Conservation (phyloP, 2,329 filamentous ascomycete species). For the Colletotrichum salicis region DNA sequence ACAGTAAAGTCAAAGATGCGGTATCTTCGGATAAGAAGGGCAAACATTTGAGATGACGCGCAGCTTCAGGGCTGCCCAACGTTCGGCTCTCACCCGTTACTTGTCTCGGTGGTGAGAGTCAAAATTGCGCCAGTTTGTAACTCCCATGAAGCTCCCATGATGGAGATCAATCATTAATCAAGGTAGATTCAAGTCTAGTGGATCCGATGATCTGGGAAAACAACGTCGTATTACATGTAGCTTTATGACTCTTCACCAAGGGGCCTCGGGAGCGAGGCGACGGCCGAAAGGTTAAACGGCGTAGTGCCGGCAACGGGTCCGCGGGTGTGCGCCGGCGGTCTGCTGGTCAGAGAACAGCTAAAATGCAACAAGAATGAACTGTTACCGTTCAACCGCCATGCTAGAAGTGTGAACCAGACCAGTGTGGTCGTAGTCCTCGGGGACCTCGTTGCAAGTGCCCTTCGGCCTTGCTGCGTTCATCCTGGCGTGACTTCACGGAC, state of each 20-base stretch:
- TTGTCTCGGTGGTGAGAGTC: background rate
- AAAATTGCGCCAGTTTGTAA: background rate
- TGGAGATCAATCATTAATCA: background rate
- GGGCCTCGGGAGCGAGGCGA: background rate
- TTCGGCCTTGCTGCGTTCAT: background rate
- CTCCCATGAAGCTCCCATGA: background rate
- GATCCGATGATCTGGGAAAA: background rate
- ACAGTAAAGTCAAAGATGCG: background rate
- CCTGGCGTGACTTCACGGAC: conserved; percentile 11
- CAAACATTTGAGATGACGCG: conserved; percentile 21
- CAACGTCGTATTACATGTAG: background rate
- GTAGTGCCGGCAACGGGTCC: conserved; percentile 5
- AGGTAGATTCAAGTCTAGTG: background rate
- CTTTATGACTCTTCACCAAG: background rate
- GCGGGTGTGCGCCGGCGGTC: background rate
- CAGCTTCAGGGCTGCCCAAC: background rate
- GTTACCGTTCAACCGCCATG: background rate
- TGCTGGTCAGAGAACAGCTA: background rate
- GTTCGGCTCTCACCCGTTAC: background rate
- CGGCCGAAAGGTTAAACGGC: background rate
- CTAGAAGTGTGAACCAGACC: background rate
- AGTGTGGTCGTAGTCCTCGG: conserved; percentile 7
- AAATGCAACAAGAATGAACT: background rate
- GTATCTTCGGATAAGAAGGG: conserved; percentile 4
- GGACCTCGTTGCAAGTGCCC: background rate